A percentile compares a stretch with the other conserved stretches of the same genome.
Conservation (phyloP, 2,329 filamentous ascomycete genomes). For the Verticillium albo-atrum region DNA sequence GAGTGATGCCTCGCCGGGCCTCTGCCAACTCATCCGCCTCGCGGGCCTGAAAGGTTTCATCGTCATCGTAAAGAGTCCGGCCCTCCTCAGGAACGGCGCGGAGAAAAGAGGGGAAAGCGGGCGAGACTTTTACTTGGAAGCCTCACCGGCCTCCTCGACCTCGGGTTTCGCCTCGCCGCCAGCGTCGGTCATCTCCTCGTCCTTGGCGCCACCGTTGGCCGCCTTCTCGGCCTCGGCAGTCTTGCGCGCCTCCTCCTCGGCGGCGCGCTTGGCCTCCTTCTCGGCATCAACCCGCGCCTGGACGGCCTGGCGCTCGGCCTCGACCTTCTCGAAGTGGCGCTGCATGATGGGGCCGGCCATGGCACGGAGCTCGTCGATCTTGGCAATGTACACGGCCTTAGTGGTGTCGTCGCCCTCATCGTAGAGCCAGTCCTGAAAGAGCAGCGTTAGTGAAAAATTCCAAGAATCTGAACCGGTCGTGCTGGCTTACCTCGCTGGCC, state of each 20-base stretch:
- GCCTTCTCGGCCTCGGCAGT: conserved; percentile 47
- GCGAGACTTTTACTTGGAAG: conserved; percentile 16
- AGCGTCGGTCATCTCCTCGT: conserved; percentile 62
- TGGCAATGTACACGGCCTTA: conserved; percentile 90
- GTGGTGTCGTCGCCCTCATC: conserved; percentile 93
- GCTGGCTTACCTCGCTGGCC: conserved; percentile 69
- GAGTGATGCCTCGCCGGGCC: neutral
- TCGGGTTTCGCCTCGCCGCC: conserved; percentile 45
- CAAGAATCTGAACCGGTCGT: no score
- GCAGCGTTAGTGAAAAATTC: neutral
- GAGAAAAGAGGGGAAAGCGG: neutral
- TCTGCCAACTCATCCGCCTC: neutral
- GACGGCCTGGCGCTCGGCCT: conserved; percentile 75
- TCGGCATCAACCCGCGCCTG: conserved; percentile 76
- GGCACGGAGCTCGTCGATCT: conserved; percentile 92
- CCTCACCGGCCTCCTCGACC: conserved; percentile 37
- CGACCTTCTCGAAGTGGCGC: conserved; percentile 91
- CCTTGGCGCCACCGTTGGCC: conserved; percentile 38
- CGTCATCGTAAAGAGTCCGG: neutral
- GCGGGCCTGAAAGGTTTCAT: neutral
- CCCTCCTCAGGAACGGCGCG: neutral
- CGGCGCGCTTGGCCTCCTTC: conserved; percentile 68
- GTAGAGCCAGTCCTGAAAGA: conserved; percentile 86
- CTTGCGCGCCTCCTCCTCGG: conserved; percentile 52
- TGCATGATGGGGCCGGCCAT: conserved; percentile 88